Conservation (phyloP, 495 filamentous ascomycete species). For the Penicillium crystallinum region DNA sequence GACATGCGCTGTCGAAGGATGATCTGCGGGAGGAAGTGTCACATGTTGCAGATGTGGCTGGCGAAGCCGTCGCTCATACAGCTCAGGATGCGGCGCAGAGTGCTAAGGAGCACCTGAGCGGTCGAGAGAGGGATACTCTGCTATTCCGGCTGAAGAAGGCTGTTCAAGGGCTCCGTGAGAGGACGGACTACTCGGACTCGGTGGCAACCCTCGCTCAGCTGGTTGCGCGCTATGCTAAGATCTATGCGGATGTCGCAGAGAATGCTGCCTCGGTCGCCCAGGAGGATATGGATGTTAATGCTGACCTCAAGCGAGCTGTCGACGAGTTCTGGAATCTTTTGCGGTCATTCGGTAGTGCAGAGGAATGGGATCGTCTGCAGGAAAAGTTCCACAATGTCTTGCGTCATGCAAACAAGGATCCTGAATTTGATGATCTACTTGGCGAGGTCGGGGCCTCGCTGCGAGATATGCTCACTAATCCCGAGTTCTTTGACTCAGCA, state of each 20-base stretch:
- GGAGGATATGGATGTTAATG: conserved; percentile 66
- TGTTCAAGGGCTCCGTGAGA: conserved; percentile 67
- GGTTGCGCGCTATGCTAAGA: conserved; percentile 69
- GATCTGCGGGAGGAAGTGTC: conserved; percentile 57
- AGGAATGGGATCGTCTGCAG: conserved; percentile 73
- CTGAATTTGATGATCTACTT: conserved; percentile 76
- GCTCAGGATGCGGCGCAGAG: conserved; percentile 61
- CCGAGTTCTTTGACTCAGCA: conserved; percentile 71
- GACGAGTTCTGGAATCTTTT: conserved; percentile 72
- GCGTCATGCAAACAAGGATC: conserved; percentile 68
- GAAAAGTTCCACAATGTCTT: conserved; percentile 61
- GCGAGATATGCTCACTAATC: conserved; percentile 81
- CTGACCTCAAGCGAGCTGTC: conserved; percentile 68
- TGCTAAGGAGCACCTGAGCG: conserved; percentile 58
- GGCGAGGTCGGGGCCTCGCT: conserved; percentile 63
- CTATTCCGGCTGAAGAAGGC: conserved; percentile 68
- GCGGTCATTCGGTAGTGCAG: conserved; percentile 67
- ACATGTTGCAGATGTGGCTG: conserved; percentile 60
- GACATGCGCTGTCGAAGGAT: conserved; percentile 48
- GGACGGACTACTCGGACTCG: conserved; percentile 77
- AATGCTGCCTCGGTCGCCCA: conserved; percentile 57
- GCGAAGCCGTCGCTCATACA: conserved; percentile 59
- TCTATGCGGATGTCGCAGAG: conserved; percentile 68
- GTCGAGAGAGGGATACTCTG: conserved; percentile 67
- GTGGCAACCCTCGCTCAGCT: conserved; percentile 72